Base-by-base conservation (phyloP, 2,329 filamentous ascomycete genomes). In the Colletotrichum acutatum region DNA sequence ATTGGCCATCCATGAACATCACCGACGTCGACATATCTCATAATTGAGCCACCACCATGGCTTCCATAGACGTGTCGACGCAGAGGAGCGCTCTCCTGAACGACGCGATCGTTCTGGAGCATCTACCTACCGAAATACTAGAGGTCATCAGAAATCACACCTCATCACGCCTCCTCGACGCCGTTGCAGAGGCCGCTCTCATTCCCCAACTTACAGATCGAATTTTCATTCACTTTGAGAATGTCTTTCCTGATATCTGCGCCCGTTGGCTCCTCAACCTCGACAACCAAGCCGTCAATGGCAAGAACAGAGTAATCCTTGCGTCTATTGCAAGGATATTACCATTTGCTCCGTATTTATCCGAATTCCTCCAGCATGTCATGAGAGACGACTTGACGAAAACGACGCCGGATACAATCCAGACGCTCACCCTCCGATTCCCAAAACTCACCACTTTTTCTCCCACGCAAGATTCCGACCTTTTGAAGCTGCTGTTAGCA, bases 301-400 rank as follows among this genome's bases (percentile, higher is more conserved):
- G 42, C 19, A 81, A 78, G 76, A 82, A 82, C 77, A 82, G 81
- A 77, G 82, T 78, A 68, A 83, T 92, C 65, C 88, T 96, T 75
- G 88, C 92, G 68, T 92, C 94, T 37, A 93, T 98, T 84, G 93
- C 94, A 74, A 90, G 93, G 78, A 88, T 98, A 75, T 82, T 98
- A 77, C 94, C 95, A 22, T 92, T 97, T 85, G 93, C 94, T 76
- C 93, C 95, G 63, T 91, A 96, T 79, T 86, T 98, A 56, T 91
- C 92, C 66, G 89, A 91, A 72, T 94, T 95, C 80, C 88, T 94
- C 74, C 89, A 92, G 82, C 85, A 86, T 78, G 74, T 75, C 69
- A 67, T 75, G 74, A 73, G 54, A 76, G 83, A 62, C 76, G 66
- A 75, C 57, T 71, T 71, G 67, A 57, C 66, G 34, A 72, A 68